Evolutionary conservation across 331 rosid genomes (phyloP), one percentile per base, ranked within the genome.

Genomic region (Erythrophleum ivorense): DNA sequence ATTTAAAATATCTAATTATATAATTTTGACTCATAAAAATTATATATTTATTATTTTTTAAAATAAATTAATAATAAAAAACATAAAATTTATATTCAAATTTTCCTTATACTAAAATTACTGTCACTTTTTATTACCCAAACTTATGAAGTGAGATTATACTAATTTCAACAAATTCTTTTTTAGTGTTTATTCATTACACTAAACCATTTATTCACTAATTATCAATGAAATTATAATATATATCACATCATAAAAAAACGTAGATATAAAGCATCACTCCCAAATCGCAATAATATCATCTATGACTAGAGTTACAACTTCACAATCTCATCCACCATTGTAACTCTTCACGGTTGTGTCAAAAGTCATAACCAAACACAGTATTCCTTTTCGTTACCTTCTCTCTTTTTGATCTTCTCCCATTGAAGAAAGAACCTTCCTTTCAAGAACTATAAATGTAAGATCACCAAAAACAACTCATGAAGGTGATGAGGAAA

Each of bases 401-500:
- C 29, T 24, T 24, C n/a, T n/a, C n/a, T 24, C 29, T 1, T 24
- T 24, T 1, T 24, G 29, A 24, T 24, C 29, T 24, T 57, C 29
- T 57, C 13, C 12, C 33, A 9, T 0, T 6, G 33, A 7, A 6
- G 63, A 19, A 57, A 57, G 33, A 7, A 33, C 29, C 63, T 19
- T 57, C 4, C 4, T n/a, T 48, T 48, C 52, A 24, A 24, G 29
- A 24, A 24, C 29, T 24, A 24, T 24, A 24, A 0, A 24, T 24
- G 1, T 24, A 11, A 18, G 6, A 15, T 3, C 5, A 62, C 33
- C 6, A 8, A 4, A 67, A 67, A n/a, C 52, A 40, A 18, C 7
- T 63, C 21, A 63, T 34, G 45, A 63, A 63, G 73, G 73, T 0
- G 52, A 67, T 38, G 29, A 67, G 86, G 65, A 91, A 88, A 81